Conservation (phyloP, 768 basidiomycete genomes). For the Coprinellus aureogranulatus region DNA sequence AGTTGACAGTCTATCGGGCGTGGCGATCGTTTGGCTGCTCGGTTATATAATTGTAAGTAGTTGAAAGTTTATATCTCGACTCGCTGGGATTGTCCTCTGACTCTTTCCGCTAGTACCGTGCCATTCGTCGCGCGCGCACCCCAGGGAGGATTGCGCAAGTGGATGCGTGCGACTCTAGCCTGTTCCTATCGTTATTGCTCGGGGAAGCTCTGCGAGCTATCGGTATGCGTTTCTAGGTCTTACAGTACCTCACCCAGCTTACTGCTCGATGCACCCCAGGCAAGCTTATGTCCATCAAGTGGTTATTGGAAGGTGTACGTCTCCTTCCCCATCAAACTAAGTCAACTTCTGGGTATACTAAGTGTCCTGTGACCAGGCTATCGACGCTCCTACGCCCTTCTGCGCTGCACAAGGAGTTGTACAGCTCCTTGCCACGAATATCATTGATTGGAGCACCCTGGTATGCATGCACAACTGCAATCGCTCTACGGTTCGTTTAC, state of each 20-base stretch:
- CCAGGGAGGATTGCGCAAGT: neutral
- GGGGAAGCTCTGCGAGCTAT: constrained; percentile 4
- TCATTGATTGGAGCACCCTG: neutral
- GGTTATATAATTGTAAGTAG: constrained; percentile 1
- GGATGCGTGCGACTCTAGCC: constrained; percentile 5
- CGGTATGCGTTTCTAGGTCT: neutral
- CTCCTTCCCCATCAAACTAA: neutral
- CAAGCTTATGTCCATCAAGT: neutral
- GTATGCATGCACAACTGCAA: too few species aligned
- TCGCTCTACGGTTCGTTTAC: too few species aligned
- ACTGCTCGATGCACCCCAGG: too few species aligned
- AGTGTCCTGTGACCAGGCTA: too few species aligned
- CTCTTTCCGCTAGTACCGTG: neutral
- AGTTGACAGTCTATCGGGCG: neutral
- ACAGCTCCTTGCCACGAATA: neutral
- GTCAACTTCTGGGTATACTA: neutral
- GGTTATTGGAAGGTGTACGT: neutral
- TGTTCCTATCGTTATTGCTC: constrained; percentile 1
- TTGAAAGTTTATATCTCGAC: neutral
- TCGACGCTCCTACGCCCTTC: neutral
- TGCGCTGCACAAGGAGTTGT: neutral
- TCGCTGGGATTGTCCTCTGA: neutral
- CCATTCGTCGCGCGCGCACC: neutral
- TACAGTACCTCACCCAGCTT: neutral
- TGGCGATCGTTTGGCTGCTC: neutral